A percentile compares a stretch with the other conserved stretches of the same genome.
Evolutionary conservation across 345 rosid species (phyloP).

Genomic region (Rhodamnia rubescens): DNA sequence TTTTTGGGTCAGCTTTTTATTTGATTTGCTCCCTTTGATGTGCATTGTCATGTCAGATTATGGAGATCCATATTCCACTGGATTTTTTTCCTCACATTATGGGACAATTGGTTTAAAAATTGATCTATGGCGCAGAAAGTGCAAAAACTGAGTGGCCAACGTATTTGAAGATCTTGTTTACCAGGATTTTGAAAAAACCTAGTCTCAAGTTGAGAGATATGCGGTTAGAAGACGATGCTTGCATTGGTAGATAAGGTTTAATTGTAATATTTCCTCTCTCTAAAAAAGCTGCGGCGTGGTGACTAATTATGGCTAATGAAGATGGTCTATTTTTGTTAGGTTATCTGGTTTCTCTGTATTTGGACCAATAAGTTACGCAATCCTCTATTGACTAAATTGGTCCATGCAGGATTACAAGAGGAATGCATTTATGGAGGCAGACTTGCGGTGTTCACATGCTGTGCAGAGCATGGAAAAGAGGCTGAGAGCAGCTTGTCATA

Average conservation of each 20-base stretch:
- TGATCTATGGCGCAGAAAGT: not conserved
- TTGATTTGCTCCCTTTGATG: not conserved
- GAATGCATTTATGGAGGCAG: slow-evolving; percentile 89
- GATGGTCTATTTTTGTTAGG: not conserved
- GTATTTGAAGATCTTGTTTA: not conserved
- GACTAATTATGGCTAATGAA: not conserved
- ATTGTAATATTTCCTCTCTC: not conserved
- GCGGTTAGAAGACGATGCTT: not conserved
- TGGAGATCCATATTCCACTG: not conserved
- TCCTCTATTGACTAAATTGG: not conserved
- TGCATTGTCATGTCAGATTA: not conserved
- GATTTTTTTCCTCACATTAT: not conserved
- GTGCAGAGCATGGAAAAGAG: slow-evolving; percentile 89
- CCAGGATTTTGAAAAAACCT: not conserved
- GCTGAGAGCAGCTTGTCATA: slow-evolving; percentile 89
- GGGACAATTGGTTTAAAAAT: not conserved
- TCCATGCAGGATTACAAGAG: slow-evolving; percentile 66
- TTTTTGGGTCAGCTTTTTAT: not conserved
- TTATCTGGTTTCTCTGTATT: not conserved
- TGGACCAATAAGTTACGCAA: not conserved
- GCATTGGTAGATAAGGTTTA: not conserved
- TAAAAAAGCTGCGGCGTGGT: not conserved
- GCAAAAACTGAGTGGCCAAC: not conserved
- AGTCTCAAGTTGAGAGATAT: not conserved
- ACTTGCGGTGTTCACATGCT: slow-evolving; percentile 53